Base-by-base conservation (phyloP, 108 stramenopile species). In the Skeletonema menzelii region DNA sequence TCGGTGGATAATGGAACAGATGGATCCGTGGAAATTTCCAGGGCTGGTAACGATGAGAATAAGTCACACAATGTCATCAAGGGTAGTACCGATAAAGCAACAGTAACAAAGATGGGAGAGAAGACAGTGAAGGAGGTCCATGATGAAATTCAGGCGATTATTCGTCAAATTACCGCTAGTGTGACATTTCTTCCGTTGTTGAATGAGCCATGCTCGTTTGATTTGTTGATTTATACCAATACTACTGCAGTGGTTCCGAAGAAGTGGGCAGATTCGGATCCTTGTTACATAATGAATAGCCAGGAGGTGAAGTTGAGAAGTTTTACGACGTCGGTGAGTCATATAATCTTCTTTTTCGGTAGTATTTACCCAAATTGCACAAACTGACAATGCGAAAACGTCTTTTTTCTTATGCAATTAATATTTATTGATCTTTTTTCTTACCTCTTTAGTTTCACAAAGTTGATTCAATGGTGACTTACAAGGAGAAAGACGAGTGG, bases 241-340 rank as follows among this genome's bases (percentile, higher is more conserved):
- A 87, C 89, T 62, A 91, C 94, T 28, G 96, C 95, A 13, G 79
- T 59, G 6, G 97, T 97, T 11, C 96, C 96, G 8, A 27, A 80
- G 17, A 91, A 92, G 67, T 99, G 98, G 98, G 95, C 95, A 53
- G 98, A 99, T 72, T 96, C 95, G 3, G 98, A 99, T 86, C 97
- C 98, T 22, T 83, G 93, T 20, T 93, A 97, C 90, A 99, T 99
- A 64, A 83, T 92, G 82, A 93, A 99, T 70, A 90, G 90, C 40
- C 86, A 88, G 61, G 93, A 98, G 72, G 97, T 99, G 10, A 93
- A 92, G 70, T 85, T 97, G 37, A 94, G 97, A 44, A 92, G 90
- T 72, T 97, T 98, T 68, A 96, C 94, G 10, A 97, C 98, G 30
- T 89, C 93, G 67, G 91, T 96, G 59, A 59, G 86, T 76, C 32